Conservation (phyloP, 352 stramenopile genomes). For the Pythium guiyangense region DNA sequence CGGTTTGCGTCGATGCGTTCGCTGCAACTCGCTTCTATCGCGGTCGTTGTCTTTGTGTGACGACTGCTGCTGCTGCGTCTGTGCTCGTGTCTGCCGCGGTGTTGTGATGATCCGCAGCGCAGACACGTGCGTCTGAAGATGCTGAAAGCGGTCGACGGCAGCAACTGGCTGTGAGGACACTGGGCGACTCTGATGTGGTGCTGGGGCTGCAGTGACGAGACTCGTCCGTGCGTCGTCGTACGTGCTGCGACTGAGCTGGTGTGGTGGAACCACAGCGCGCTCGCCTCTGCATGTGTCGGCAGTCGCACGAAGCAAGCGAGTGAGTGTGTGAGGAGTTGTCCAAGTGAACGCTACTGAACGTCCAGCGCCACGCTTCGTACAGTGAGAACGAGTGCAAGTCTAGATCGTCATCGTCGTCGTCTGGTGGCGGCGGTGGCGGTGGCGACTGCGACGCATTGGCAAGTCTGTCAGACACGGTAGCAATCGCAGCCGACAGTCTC, state of each 20-base stretch:
- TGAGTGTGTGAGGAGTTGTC: no score
- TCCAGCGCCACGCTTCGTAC: no score
- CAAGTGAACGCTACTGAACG: no score
- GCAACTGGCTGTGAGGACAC: not conserved
- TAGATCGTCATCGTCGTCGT: constrained; percentile 36
- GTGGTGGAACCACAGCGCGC: not conserved
- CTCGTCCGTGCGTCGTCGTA: no score
- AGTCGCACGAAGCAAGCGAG: not conserved
- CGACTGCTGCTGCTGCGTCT: not conserved
- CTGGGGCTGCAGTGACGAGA: no score
- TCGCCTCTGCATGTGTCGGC: not conserved
- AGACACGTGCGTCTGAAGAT: constrained; percentile 33
- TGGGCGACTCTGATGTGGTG: not conserved
- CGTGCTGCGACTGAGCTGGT: not conserved
- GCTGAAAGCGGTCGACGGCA: constrained; percentile 22
- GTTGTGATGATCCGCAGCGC: constrained; percentile 24
- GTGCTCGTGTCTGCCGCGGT: no score
- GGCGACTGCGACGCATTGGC: constrained; percentile 21
- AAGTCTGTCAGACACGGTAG: not conserved
- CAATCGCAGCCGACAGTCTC: not conserved
- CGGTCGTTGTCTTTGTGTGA: not conserved
- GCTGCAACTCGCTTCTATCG: not conserved
- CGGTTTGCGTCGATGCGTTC: not conserved
- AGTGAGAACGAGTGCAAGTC: constrained; percentile 26
- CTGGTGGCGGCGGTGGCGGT: constrained; percentile 39